phyloP scores from a whole-genome alignment of 2,329 filamentous ascomycete species.

The Incumbomyces delicatus region DNA sequence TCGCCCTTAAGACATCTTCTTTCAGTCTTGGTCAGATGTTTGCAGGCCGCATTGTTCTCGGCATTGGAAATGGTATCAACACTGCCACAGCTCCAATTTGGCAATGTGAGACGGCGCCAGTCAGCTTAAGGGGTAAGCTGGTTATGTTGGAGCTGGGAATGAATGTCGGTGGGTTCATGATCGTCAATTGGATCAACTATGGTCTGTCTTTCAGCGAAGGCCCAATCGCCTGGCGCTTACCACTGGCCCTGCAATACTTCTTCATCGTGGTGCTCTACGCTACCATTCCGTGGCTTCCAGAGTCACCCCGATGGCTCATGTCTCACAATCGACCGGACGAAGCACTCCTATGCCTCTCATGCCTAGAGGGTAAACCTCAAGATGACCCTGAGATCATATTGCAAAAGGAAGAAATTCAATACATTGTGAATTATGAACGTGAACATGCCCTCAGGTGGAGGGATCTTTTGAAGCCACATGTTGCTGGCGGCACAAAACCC shows the following conservation, averaged over 20 bases:
- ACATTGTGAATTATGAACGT: neutral
- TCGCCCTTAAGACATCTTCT: slow-evolving; percentile 27
- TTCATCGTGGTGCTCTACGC: slow-evolving; percentile 31
- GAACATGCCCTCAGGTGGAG: neutral
- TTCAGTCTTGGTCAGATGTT: slow-evolving; percentile 18
- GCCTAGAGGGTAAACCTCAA: neutral
- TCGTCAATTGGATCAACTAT: slow-evolving; percentile 13
- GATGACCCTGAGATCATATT: neutral
- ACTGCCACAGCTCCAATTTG: slow-evolving; percentile 14
- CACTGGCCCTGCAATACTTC: slow-evolving; percentile 39
- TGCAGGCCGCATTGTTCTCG: slow-evolving; percentile 7
- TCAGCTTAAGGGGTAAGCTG: slow-evolving; percentile 22
- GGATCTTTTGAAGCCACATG: neutral
- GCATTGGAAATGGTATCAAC: slow-evolving; percentile 9
- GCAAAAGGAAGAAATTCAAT: neutral
- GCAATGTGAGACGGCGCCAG: slow-evolving; percentile 11
- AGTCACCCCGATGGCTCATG: slow-evolving; percentile 28
- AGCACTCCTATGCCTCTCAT: neutral
- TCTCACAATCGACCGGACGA: neutral
- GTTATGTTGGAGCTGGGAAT: slow-evolving; percentile 22
- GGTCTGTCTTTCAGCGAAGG: neutral
- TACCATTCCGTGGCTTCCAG: slow-evolving; percentile 29
- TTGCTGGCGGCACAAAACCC: neutral
- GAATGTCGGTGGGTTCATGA: slow-evolving; percentile 10
- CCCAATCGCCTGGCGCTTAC: slow-evolving; percentile 30